These are phyloP conservation scores for Pharnaceum exiguum DNA, from an alignment of 148 eudicot species.

Conservation along the genomic window DNA sequence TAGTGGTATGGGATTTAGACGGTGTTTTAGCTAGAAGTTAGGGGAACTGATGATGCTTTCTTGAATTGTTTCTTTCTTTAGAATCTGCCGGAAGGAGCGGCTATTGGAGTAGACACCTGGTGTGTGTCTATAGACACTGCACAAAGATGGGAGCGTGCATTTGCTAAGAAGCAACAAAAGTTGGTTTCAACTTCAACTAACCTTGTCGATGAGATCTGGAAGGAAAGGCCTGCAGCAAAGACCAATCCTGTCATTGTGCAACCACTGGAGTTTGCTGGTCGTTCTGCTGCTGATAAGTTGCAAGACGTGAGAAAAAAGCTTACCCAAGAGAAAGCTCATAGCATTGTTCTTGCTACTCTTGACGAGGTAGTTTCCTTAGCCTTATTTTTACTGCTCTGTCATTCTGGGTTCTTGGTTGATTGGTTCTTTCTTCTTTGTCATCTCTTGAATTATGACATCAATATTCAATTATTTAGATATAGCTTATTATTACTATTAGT, in stretches of 20 bases:
- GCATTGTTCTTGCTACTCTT: conserved; percentile 64
- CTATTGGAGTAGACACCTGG: conserved; percentile 89
- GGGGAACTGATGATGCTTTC: not conserved
- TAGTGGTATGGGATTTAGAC: not conserved
- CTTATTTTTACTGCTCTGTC: not conserved
- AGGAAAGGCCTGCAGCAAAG: conserved; percentile 57
- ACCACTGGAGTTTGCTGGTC: conserved; percentile 69
- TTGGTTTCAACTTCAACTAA: conserved; percentile 61
- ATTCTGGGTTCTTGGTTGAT: not conserved
- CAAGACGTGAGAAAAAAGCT: conserved; percentile 68
- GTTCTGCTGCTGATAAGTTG: conserved; percentile 78
- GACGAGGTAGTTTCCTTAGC: conserved; percentile 55
- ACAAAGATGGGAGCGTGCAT: conserved; percentile 83
- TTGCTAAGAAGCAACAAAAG: conserved; percentile 71
- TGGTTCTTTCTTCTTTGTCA: not conserved
- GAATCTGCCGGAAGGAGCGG: conserved; percentile 76
- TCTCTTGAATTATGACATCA: not conserved
- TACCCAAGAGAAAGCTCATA: conserved; percentile 55
- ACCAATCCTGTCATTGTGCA: conserved; percentile 66
- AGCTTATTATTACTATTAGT: too few relatives aligned
- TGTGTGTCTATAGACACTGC: conserved; percentile 93
- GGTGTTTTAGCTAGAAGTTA: not conserved
- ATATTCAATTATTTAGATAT: too few relatives aligned
- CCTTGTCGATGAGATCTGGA: conserved; percentile 88
- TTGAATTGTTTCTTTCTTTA: conserved; percentile 1